Evolutionary conservation across 306 rosid genomes (phyloP), one percentile per base, ranked within the genome.

Genomic region (Glycine soja): DNA sequence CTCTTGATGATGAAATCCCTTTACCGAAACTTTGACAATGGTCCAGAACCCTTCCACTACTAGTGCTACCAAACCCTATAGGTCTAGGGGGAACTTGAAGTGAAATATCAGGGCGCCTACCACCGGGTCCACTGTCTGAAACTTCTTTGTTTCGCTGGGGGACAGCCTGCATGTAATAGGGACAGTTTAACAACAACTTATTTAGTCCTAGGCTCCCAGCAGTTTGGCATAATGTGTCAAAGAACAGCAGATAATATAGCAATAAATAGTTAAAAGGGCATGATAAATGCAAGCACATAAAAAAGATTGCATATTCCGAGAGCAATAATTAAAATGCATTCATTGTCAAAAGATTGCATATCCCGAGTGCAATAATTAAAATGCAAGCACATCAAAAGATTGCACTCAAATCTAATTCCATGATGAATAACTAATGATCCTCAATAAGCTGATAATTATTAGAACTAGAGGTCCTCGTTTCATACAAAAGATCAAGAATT

Each of bases 81-180:
- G 91, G 91, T 82, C 92, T 91, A 10, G 93, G 96, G 45, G 99
- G 99, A 84, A 93, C 93, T 91, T 93, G 97, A 89, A 93, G 97
- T 43, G 96, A 91, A 77, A 95, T 93, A 70, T 93, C 97, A 0
- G 99, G 99, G 24, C 93, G 97, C 81, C 78, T 93, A 72, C 94
- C 88, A 2, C 81, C 47, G 12, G 81, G 79, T 72, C 85, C 90
- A 51, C 80, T 57, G 11, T 86, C 86, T 6, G 85, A 74, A 76
- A 54, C 78, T 70, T 88, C 92, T 79, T 85, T 87, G 78, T 87
- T 85, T 59, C 66, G 64, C 63, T 82, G 82, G 12, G 40, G 38
- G 64, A 83, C 85, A 45, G 62, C 61, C 97, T 92, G 88, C 89
- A 77, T 11, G 70, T 16, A 86, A 78, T 64, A 19, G 46, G 68